phyloP scores from a whole-genome alignment of 169 alveolate genomes.

The Amoebophrya sp. region DNA sequence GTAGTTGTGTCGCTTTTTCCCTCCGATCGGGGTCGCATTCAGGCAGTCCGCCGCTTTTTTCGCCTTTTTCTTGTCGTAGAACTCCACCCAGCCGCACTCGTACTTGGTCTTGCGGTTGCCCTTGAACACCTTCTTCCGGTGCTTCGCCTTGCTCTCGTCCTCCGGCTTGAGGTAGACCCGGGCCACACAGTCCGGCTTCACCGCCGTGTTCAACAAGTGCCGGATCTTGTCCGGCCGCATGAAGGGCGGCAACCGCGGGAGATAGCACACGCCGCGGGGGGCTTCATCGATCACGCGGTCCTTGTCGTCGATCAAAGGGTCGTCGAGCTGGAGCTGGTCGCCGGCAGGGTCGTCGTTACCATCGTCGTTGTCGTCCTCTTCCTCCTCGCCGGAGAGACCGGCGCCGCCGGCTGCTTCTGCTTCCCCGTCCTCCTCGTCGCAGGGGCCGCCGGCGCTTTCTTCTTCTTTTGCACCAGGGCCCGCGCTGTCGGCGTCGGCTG shows the following conservation, averaged over 20 bases:
- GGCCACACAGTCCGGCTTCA: background rate
- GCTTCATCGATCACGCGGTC: background rate
- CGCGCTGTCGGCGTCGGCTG: no score
- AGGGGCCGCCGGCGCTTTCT: no score
- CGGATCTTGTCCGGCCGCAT: background rate
- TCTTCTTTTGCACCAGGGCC: no score
- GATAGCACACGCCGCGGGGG: background rate
- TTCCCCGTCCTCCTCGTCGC: no score
- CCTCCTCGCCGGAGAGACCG: background rate
- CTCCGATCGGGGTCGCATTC: slow-evolving; percentile 61
- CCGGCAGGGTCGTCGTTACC: background rate
- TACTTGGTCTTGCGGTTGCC: slow-evolving; percentile 38
- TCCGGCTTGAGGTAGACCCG: background rate
- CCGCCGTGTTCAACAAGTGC: background rate
- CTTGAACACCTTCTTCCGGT: background rate
- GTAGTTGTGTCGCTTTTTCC: slow-evolving; percentile 55
- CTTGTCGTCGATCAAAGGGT: background rate
- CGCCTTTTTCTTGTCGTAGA: slow-evolving; percentile 54
- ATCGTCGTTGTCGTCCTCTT: background rate
- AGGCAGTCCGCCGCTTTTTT: slow-evolving; percentile 52
- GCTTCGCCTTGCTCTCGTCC: background rate
- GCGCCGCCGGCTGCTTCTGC: no score
- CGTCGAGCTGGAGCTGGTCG: background rate
- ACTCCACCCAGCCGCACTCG: slow-evolving; percentile 75
- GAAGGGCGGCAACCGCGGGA: background rate